phyloP scores from a whole-genome alignment of 768 basidiomycete genomes.

The Podaxis pistillaris region DNA sequence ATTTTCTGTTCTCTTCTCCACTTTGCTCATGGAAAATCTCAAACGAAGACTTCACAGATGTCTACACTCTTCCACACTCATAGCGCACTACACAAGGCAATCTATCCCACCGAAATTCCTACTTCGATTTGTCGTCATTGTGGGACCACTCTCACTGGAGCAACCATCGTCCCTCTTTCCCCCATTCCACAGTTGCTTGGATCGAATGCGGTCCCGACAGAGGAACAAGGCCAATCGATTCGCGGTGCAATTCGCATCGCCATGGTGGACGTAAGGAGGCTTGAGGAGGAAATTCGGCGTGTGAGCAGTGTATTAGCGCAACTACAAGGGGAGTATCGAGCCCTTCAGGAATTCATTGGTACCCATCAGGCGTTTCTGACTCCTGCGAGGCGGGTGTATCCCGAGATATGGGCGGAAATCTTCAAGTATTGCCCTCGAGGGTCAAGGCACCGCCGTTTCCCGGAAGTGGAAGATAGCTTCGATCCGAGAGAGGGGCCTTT shows the following conservation, averaged over 20 bases:
- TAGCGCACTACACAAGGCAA: neutral
- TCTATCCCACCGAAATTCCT: neutral
- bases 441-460: conserved; percentile 11
- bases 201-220: conserved; percentile 15
- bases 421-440: conserved; percentile 16
- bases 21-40: neutral
- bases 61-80: neutral
- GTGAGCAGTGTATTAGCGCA: conserved; percentile 12
- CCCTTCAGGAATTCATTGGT: conserved; percentile 11
- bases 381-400: conserved; percentile 18
- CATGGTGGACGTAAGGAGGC: conserved; percentile 5
- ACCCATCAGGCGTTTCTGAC: conserved; percentile 17
- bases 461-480: conserved; percentile 18
- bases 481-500: conserved; percentile 16
- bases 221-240: conserved; percentile 8
- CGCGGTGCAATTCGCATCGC: neutral
- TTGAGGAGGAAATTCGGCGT: conserved; percentile 14
- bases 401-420: conserved; percentile 18
- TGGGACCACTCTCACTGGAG: conserved; percentile 1
- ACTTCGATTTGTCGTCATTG: conserved; percentile 12
- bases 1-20: neutral
- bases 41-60: neutral
- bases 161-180: conserved; percentile 12
- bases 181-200: conserved; percentile 15
- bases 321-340: conserved; percentile 10